phyloP scores from a whole-genome alignment of 306 rosid species.

The Trifolium fragiferum region DNA sequence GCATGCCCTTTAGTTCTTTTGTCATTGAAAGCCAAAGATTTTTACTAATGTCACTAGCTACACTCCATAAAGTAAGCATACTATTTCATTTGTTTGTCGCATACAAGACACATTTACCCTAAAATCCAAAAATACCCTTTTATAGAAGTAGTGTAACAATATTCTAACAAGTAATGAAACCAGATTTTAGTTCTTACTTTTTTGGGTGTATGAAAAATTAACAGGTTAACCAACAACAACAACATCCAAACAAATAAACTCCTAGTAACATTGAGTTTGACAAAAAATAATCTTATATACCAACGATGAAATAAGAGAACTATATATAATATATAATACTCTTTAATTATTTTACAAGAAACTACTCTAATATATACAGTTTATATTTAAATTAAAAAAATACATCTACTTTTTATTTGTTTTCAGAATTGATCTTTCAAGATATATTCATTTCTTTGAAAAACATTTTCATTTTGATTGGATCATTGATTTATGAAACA shows the following conservation, averaged over 20 bases:
- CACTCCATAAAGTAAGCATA: background rate
- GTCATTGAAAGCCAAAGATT: background rate
- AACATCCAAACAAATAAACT: background rate
- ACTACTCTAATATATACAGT: no score
- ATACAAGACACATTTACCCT: constrained; percentile 7
- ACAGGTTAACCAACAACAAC: background rate
- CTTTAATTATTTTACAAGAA: no score
- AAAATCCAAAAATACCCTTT: constrained; percentile 18
- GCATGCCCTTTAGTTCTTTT: constrained; percentile 25
- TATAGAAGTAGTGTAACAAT: background rate
- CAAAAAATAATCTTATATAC: no score
- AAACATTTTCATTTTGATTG: no score
- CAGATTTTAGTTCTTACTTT: background rate
- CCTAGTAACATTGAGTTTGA: background rate
- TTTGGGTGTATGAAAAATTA: background rate
- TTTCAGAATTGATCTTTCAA: no score
- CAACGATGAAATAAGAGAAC: no score
- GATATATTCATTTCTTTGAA: no score
- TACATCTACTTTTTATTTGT: no score
- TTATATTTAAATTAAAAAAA: no score
- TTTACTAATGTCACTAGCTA: constrained; percentile 17
- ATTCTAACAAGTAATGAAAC: background rate
- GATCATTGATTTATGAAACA: no score
- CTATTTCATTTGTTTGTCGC: background rate
- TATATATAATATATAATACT: no score